Conservation (phyloP, 257 asterid species). For the Solanum sejunctum region DNA sequence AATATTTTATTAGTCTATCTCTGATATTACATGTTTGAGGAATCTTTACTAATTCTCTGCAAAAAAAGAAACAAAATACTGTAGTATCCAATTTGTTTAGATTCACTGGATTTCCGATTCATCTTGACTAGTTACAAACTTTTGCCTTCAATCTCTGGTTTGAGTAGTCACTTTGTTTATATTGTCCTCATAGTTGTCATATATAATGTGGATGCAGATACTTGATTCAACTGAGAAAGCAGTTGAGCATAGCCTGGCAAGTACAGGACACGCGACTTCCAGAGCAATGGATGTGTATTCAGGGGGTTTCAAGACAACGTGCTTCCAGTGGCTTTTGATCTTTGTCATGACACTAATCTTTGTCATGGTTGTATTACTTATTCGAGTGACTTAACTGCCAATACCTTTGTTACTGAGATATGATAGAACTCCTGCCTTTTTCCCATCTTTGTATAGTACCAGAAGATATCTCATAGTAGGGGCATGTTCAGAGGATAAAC, state of each 20-base stretch:
- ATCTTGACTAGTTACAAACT: not conserved
- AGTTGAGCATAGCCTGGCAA: constrained; percentile 81
- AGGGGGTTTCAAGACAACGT: constrained; percentile 53
- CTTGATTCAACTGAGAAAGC: constrained; percentile 86
- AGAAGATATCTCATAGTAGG: constrained; percentile 21
- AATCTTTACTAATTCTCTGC: not conserved
- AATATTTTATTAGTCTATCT: not conserved
- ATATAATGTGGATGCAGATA: constrained; percentile 29
- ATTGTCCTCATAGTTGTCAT: not conserved
- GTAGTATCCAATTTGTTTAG: not conserved
- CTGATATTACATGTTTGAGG: not conserved
- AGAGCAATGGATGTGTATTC: constrained; percentile 64
- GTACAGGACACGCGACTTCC: constrained; percentile 63
- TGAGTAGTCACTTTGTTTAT: not conserved
- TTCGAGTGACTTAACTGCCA: constrained; percentile 47
- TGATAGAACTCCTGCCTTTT: not conserved
- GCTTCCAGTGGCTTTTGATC: constrained; percentile 65
- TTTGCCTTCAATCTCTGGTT: not conserved
- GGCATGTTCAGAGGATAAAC: not conserved
- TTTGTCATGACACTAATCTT: constrained; percentile 57
- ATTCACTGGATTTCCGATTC: not conserved
- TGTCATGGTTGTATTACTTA: constrained; percentile 73
- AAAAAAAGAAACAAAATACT: not conserved
- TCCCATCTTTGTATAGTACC: not conserved
- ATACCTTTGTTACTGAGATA: not conserved